Evolutionary conservation across 805 yeast genomes (phyloP), one percentile per base, ranked within the genome.

Genomic region (Teunomyces atbi): DNA sequence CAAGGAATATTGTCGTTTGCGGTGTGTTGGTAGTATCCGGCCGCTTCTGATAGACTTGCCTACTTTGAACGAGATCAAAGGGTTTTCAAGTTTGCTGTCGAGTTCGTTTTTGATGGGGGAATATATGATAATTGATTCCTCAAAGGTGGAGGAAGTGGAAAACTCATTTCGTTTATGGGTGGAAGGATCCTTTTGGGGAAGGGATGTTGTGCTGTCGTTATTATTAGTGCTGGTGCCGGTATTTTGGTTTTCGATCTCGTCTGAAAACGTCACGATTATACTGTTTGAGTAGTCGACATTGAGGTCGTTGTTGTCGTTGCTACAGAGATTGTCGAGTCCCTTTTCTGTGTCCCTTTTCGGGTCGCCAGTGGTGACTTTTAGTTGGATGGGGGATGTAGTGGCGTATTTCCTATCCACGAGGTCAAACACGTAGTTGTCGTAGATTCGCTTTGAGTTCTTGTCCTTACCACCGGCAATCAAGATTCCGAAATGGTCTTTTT

Each of bases 401-500:
- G 69, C 66, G 48, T 67, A 73, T 36, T 52, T 55, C 18, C 60
- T 64, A 10, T 69, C 72, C 1, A 70, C 73, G 44, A 79, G 53
- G 53, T 79, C 85, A 52, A 64, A 81, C 12, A 76, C 56, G 11
- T 62, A 64, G 36, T 74, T 65, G 36, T 58, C 67, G 52, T 59
- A 65, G 35, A 68, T 54, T 6, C 55, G 60, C 6, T 56, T 51
- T 37, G 71, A 71, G 43, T 65, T 44, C 5, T 47, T 58, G 51
- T 73, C 76, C 46, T 68, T 60, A 1, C 86, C 87, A 7, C 86
- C 86, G 1, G 76, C 67, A n/a, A 80, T 66, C 18, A 77, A 58
- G 5, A 82, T 45, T 0, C 84, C 84, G 18, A 65, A 70, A 50
- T 73, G 82, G 56, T 62, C 70, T 3, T 61, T 62, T 34, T 60